Evolutionary conservation across 1,139 yeast species (phyloP), one percentile per base, ranked within the genome.

Genomic region (Geotrichum histeridarum): DNA sequence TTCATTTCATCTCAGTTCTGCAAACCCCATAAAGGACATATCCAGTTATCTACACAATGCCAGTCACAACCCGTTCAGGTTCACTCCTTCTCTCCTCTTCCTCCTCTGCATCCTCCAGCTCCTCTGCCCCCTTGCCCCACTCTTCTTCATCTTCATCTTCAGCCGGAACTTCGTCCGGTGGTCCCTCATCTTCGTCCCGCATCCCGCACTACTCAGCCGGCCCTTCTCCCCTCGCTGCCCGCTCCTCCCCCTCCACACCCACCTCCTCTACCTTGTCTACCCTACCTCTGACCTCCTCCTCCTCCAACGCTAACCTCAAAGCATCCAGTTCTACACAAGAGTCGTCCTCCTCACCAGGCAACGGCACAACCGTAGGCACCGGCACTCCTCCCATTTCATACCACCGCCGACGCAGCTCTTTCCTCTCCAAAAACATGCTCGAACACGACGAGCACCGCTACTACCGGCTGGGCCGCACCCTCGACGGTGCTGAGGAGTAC

Each of bases 361-460:
- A 22, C n/a, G n/a, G n/a, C 27, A 22, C 27, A 22, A 22, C 27
- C 27, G 27, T 3, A 22, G 27, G 27, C 27, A 22, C 27, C 27
- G 5, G 27, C 27, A 22, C 27, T 3, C 27, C 27, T 5, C 27
- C 27, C 27, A 22, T 5, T 5, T 3, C 27, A 37, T 5, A 22
- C 27, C 27, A 22, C 27, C 3, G 27, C 36, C 33, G 50, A 27
- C 42, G 50, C 6, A 27, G 38, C 43, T 47, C 43, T 35, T 47
- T 47, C 22, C 45, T 52, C 8, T 30, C 45, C 18, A 52, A 48
- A 17, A 48, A 49, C 30, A 52, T 52, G 55, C 51, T 48, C n/a
- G 52, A 47, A 14, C 27, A 44, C 27, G 55, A 48, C 7, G 53
- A 53, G 48, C 55, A 53, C 38, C 41, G 50, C 22, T 53, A 53